These are phyloP conservation scores for Neofusicoccum sp. DNA, from an alignment of 2,329 filamentous ascomycete genomes.

Conservation along the genomic window DNA sequence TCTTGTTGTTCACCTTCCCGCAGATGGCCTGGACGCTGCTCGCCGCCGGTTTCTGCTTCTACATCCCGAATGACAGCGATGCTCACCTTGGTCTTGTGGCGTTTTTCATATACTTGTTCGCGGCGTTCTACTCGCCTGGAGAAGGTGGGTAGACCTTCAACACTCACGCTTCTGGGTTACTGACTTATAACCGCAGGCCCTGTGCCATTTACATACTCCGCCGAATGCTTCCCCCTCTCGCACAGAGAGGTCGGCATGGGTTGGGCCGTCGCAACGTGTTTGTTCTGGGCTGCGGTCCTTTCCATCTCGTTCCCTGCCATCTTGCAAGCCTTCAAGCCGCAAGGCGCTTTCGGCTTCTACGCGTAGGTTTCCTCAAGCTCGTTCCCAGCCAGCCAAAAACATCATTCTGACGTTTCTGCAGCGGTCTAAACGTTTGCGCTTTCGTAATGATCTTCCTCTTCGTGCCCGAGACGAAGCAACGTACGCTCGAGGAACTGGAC, in stretches of 20 bases:
- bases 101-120: constrained; percentile 54
- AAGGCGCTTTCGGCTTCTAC: constrained; percentile 63
- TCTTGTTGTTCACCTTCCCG: constrained; percentile 50
- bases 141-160: constrained; percentile 29
- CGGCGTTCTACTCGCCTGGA: constrained; percentile 54
- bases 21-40: constrained; percentile 55
- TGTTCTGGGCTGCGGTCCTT: constrained; percentile 45
- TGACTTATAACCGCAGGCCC: constrained; percentile 28
- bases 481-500: constrained; percentile 43
- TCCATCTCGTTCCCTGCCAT: constrained; percentile 44
- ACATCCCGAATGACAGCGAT: constrained; percentile 32
- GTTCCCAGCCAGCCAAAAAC: background rate
- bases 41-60: constrained; percentile 48
- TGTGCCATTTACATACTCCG: constrained; percentile 46
- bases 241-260: constrained; percentile 43
- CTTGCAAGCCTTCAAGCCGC: constrained; percentile 36
- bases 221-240: constrained; percentile 48
- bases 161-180: background rate
- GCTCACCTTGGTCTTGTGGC: constrained; percentile 38
- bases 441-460: constrained; percentile 36
- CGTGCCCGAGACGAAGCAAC: constrained; percentile 36
- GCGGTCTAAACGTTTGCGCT: constrained; percentile 38
- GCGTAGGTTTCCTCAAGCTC: constrained; percentile 28
- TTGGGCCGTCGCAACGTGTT: constrained; percentile 44
- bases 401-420: constrained; percentile 34